These are phyloP conservation scores for Kodamaea anthophila DNA, from an alignment of 1,139 yeast genomes.

Conservation along the genomic window DNA sequence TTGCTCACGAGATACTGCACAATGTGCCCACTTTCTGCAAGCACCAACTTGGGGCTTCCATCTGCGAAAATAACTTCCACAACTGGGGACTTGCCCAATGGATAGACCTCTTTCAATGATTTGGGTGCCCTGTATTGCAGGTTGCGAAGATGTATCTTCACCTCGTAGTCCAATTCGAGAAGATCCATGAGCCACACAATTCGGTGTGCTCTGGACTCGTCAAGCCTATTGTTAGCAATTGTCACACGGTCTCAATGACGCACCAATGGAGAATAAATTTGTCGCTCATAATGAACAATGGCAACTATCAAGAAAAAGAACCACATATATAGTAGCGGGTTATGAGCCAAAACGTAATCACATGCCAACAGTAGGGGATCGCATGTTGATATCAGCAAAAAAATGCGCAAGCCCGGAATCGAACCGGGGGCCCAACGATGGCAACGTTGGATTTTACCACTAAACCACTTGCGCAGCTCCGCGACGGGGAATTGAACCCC, in stretches of 20 bases:
- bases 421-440: conserved; percentile 6
- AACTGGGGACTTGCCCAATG: conserved; percentile 53
- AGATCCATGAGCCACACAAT: conserved; percentile 52
- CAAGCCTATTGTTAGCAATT: conserved; percentile 26
- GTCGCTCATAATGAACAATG: conserved; percentile 11
- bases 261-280: conserved; percentile 28
- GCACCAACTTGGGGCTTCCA: conserved; percentile 28
- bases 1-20: conserved; percentile 36
- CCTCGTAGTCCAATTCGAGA: conserved; percentile 46
- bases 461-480: conserved; percentile 27
- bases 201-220: conserved; percentile 49
- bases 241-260: conserved; percentile 10
- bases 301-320: neutral
- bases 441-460: conserved; percentile 5
- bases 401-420: conserved; percentile 5
- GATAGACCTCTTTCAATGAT: conserved; percentile 47
- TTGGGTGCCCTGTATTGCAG: conserved; percentile 38
- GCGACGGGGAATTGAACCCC: conserved; percentile 70
- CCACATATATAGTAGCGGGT: too few species aligned
- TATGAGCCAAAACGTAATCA: neutral
- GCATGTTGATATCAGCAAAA: too few species aligned
- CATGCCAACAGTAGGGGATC: too few species aligned
- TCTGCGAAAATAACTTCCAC: conserved; percentile 40
- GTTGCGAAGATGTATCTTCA: conserved; percentile 44
- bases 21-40: conserved; percentile 46